Evolutionary conservation across 2,329 filamentous ascomycete species (phyloP).

Genomic region (Rachicladosporium sp.): DNA sequence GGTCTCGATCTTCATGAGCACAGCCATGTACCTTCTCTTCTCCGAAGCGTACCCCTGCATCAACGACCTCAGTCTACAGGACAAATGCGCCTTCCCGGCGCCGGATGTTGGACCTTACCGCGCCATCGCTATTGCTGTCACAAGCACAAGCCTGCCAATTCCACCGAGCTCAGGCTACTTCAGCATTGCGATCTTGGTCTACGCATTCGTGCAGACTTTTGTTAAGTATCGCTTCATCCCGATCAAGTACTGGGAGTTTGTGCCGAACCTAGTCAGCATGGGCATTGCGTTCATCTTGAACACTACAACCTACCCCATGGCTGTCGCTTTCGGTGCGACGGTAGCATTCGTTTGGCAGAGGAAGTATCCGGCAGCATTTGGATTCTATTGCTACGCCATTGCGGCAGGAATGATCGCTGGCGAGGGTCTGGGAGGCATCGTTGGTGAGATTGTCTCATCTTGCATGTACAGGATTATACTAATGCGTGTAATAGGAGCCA

Average conservation of each 20-base stretch:
- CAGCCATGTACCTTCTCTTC: constrained; percentile 56
- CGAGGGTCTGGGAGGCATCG: constrained; percentile 50
- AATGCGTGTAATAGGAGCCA: too few relatives aligned
- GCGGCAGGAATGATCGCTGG: constrained; percentile 51
- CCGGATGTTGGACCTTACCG: constrained; percentile 55
- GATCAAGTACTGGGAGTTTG: constrained; percentile 43
- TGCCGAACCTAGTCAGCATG: constrained; percentile 52
- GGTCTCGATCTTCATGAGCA: constrained; percentile 54
- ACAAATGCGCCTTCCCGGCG: constrained; percentile 46
- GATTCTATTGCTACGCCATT: constrained; percentile 45
- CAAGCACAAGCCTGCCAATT: constrained; percentile 43
- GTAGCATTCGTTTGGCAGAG: constrained; percentile 43
- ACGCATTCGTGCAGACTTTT: constrained; percentile 41
- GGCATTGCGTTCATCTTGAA: constrained; percentile 48
- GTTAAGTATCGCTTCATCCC: constrained; percentile 39
- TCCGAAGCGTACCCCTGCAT: constrained; percentile 58
- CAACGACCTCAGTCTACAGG: constrained; percentile 31
- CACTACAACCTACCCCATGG: constrained; percentile 44
- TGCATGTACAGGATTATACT: too few relatives aligned
- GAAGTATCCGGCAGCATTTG: constrained; percentile 40
- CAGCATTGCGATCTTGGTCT: constrained; percentile 41
- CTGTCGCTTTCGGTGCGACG: constrained; percentile 44
- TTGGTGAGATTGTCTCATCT: constrained; percentile 15
- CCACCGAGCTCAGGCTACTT: constrained; percentile 46
- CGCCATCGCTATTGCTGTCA: constrained; percentile 51